Percentiles rank a stretch among this genome's conserved stretches.
phyloP scores from a whole-genome alignment of 2,329 filamentous ascomycete genomes.

The Colletotrichum navitas region DNA sequence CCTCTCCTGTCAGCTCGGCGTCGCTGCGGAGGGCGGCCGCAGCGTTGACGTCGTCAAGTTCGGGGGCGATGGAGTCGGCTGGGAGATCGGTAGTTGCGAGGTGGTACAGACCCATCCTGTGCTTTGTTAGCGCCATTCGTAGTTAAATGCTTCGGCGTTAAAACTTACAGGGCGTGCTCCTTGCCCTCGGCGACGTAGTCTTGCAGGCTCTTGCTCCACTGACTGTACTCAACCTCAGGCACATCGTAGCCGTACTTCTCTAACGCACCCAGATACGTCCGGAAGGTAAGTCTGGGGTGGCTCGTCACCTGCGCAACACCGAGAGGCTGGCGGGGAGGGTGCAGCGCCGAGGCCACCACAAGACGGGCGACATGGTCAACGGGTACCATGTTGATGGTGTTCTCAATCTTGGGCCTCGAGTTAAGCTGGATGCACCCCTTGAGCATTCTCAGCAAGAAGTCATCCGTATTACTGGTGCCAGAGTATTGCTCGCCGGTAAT shows the following conservation, averaged over 20 bases:
- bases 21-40: constrained; percentile 68
- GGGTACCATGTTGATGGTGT: constrained; percentile 91
- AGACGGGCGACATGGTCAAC: constrained; percentile 87
- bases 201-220: constrained; percentile 77
- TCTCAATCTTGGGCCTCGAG: constrained; percentile 80
- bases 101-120: constrained; percentile 74
- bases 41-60: constrained; percentile 79
- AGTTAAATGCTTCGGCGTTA: not conserved
- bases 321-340: constrained; percentile 60
- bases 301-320: constrained; percentile 83
- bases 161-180: constrained; percentile 47
- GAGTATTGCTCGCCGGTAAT: constrained; percentile 79
- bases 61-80: constrained; percentile 77
- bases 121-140: constrained; percentile 6
- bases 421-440: constrained; percentile 89
- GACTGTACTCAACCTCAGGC: constrained; percentile 74
- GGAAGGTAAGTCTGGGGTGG: constrained; percentile 83
- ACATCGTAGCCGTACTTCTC: constrained; percentile 80
- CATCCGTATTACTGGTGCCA: constrained; percentile 84
- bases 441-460: constrained; percentile 87
- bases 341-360: constrained; percentile 79
- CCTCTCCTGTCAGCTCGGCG: constrained; percentile 60
- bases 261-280: constrained; percentile 79
- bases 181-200: constrained; percentile 75
- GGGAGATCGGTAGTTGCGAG: constrained; percentile 77